These are phyloP conservation scores for Citrus trifoliata DNA, from an alignment of 345 rosid species.

Conservation along the genomic window DNA sequence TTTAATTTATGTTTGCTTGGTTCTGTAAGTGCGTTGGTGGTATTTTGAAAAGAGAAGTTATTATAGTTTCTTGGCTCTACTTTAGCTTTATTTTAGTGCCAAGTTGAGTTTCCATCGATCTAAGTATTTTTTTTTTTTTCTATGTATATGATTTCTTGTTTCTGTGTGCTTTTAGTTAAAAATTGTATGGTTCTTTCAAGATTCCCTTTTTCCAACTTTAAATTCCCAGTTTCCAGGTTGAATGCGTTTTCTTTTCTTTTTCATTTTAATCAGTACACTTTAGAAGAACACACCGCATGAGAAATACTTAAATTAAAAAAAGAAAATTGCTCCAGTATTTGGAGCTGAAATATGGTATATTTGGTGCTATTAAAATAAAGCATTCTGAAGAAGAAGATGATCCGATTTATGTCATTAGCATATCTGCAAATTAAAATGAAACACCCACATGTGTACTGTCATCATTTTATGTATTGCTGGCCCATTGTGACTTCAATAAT, in stretches of 20 bases:
- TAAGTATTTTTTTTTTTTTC: not conserved
- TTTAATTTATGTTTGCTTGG: not conserved
- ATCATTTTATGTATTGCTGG: not conserved
- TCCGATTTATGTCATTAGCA: not conserved
- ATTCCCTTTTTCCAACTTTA: not conserved
- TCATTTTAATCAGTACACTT: not conserved
- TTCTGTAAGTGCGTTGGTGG: not conserved
- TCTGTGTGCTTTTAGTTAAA: not conserved
- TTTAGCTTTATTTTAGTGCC: not conserved
- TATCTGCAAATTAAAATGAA: slow-evolving; percentile 4
- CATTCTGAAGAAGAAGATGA: not conserved
- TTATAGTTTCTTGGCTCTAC: not conserved
- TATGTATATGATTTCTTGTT: not conserved
- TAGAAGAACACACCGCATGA: not conserved
- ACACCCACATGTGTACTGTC: not conserved
- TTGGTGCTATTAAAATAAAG: not conserved
- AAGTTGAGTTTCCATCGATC: slow-evolving; percentile 3
- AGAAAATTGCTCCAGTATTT: not conserved
- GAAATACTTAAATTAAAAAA: not conserved
- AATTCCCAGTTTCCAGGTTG: not conserved
- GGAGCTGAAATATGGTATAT: not conserved
- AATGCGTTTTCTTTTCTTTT: not conserved
- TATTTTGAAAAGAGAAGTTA: not conserved
- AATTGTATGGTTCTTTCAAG: not conserved
- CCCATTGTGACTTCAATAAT: slow-evolving; percentile 14